Evolutionary conservation across 768 basidiomycete species (phyloP).

Genomic region (Leccinellum luteum): DNA sequence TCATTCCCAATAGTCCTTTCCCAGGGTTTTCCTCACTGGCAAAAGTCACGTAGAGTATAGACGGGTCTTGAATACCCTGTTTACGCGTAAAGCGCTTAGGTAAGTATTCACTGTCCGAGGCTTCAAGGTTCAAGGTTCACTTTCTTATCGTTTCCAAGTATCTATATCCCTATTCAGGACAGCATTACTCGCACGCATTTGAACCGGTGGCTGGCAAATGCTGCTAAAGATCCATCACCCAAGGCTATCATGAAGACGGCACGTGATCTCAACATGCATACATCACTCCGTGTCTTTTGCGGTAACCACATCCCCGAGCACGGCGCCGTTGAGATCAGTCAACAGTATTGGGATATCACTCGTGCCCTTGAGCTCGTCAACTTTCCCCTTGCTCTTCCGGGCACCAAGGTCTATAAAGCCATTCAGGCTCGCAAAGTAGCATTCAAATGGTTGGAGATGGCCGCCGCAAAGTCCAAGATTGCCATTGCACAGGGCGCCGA

Average conservation of each 20-base stretch:
- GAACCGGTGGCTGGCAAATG: slow-evolving; percentile 62
- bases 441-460: slow-evolving; percentile 74
- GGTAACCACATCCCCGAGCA: slow-evolving; percentile 84
- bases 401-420: slow-evolving; percentile 94
- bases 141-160: slow-evolving; percentile 40
- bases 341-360: slow-evolving; percentile 97
- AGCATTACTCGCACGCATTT: slow-evolving; percentile 75
- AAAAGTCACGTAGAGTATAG: slow-evolving; percentile 94
- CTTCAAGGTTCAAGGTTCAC: too few species aligned
- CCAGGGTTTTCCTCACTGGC: slow-evolving; percentile 95
- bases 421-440: slow-evolving; percentile 88
- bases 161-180: slow-evolving; percentile 86
- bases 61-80: slow-evolving; percentile 83
- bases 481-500: slow-evolving; percentile 78
- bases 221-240: slow-evolving; percentile 44
- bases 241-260: slow-evolving; percentile 85
- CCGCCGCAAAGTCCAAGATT: slow-evolving; percentile 76
- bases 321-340: slow-evolving; percentile 76
- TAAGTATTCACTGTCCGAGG: slow-evolving; percentile 33
- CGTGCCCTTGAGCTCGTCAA: slow-evolving; percentile 96
- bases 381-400: slow-evolving; percentile 93
- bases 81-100: slow-evolving; percentile 93
- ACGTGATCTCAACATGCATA: slow-evolving; percentile 95
- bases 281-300: slow-evolving; percentile 93
- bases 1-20: neutral